Conservation (phyloP, 2,329 filamentous ascomycete genomes). For the Claviceps purpurea region DNA sequence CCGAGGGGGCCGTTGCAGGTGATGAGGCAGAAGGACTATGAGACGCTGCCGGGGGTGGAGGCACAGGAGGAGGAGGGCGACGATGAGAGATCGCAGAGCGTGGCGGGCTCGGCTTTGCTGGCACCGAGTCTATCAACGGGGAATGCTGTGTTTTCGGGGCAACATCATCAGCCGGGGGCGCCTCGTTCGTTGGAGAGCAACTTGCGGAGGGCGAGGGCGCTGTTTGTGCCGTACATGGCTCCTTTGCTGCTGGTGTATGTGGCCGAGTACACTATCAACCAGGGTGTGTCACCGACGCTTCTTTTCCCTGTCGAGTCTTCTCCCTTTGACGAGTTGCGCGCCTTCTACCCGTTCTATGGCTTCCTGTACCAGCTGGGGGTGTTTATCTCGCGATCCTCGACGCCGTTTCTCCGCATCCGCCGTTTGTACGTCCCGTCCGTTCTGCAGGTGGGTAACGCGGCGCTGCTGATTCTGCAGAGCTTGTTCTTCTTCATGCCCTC, state of each 20-base stretch:
- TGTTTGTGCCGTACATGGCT: slow-evolving; percentile 77
- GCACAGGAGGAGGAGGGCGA: slow-evolving; percentile 14
- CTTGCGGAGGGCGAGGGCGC: slow-evolving; percentile 49
- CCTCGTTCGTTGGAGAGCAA: slow-evolving; percentile 29
- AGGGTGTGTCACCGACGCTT: slow-evolving; percentile 79
- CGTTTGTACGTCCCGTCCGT: slow-evolving; percentile 69
- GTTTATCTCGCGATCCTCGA: slow-evolving; percentile 85
- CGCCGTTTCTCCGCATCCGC: slow-evolving; percentile 72
- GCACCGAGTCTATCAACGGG: slow-evolving; percentile 27
- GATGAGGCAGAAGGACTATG: slow-evolving; percentile 36
- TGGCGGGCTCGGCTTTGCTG: slow-evolving; percentile 36
- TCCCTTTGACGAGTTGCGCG: slow-evolving; percentile 69
- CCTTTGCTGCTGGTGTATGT: slow-evolving; percentile 87
- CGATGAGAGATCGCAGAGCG: slow-evolving; percentile 20
- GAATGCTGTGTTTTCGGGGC: slow-evolving; percentile 24
- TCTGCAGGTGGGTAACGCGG: slow-evolving; percentile 68
- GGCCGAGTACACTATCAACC: slow-evolving; percentile 95
- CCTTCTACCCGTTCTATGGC: slow-evolving; percentile 89
- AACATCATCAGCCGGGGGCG: slow-evolving; percentile 10
- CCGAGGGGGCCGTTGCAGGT: slow-evolving; percentile 53
- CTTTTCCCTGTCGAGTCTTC: slow-evolving; percentile 67
- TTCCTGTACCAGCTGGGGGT: slow-evolving; percentile 93
- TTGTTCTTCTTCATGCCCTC: slow-evolving; percentile 70
- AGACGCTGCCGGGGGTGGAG: slow-evolving; percentile 31
- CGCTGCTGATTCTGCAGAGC: slow-evolving; percentile 60